phyloP scores from a whole-genome alignment of 1,284 basidiomycete species.

The Prillingera fragicola region DNA sequence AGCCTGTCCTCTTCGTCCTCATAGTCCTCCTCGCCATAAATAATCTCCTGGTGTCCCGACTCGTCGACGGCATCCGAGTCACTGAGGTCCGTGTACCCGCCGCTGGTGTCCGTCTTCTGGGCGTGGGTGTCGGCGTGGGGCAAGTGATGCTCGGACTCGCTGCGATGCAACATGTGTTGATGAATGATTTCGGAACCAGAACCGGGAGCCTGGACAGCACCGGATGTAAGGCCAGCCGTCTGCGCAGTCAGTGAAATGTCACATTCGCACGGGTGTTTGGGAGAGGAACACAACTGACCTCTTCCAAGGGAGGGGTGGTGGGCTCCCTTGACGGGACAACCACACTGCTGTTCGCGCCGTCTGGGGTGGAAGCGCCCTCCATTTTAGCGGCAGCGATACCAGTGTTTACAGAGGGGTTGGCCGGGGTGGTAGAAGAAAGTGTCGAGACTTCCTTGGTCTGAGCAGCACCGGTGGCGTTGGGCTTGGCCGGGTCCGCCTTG shows the following conservation, averaged over 20 bases:
- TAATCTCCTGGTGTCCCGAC: conserved; percentile 50
- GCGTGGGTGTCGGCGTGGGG: conserved; percentile 16
- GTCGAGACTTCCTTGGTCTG: conserved; percentile 1
- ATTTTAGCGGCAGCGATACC: background rate
- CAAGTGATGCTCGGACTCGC: conserved; percentile 30
- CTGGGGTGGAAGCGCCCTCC: background rate
- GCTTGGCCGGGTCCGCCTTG: conserved; percentile 6
- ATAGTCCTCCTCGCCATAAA: conserved; percentile 51
- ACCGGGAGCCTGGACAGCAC: conserved; percentile 65
- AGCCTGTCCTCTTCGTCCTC: conserved; percentile 73
- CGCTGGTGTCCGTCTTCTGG: conserved; percentile 30
- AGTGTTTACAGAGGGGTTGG: conserved; percentile 2
- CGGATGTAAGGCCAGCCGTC: conserved; percentile 62
- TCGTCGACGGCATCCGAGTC: conserved; percentile 42
- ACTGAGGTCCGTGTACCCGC: conserved; percentile 35
- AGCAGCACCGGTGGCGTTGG: background rate
- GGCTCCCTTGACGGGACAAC: conserved; percentile 34
- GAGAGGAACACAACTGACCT: conserved; percentile 26
- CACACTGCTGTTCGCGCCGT: conserved; percentile 8
- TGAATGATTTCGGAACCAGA: conserved; percentile 51
- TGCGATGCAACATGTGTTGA: conserved; percentile 26
- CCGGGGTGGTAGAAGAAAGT: background rate
- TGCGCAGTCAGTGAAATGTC: no score
- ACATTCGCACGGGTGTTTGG: background rate
- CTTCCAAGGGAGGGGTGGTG: conserved; percentile 34